A percentile compares a stretch with the other conserved stretches of the same genome.
phyloP scores from a whole-genome alignment of 441 rosid species.

The Mallotus japonicus region DNA sequence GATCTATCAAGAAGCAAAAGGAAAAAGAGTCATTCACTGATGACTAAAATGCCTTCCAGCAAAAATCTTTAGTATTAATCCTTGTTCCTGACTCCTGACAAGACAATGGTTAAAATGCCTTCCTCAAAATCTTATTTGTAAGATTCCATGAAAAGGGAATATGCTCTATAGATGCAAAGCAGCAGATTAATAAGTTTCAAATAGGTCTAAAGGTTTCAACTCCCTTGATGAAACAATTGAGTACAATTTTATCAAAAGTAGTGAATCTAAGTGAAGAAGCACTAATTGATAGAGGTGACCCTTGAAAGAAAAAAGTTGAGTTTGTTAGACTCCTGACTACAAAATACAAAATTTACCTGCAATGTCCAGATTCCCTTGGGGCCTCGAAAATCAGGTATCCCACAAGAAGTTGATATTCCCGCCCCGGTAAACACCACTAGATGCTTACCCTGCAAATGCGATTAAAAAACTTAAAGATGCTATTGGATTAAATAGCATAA shows the following conservation, averaged over 20 bases:
- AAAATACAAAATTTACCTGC: constrained; percentile 49
- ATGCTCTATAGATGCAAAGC: neutral
- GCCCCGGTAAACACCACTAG: constrained; percentile 97
- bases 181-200: neutral
- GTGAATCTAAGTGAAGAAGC: neutral
- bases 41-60: neutral
- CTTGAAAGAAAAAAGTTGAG: constrained; percentile 7
- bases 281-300: neutral
- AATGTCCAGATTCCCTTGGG: constrained; percentile 97
- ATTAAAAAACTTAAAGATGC: constrained; percentile 33
- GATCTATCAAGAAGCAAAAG: neutral
- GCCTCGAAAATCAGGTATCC: constrained; percentile 96
- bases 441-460: constrained; percentile 91
- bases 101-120: neutral
- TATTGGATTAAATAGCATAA: constrained; percentile 5
- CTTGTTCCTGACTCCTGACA: neutral
- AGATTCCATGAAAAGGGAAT: neutral
- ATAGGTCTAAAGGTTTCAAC: neutral
- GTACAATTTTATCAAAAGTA: neutral
- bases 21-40: neutral
- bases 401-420: constrained; percentile 95
- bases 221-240: constrained; percentile 6
- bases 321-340: neutral
- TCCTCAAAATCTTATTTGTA: neutral
- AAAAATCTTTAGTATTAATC: neutral